Percentiles rank a stretch among this genome's conserved stretches.
phyloP scores from a whole-genome alignment of 345 rosid species.

The Aquilaria malaccensis region DNA sequence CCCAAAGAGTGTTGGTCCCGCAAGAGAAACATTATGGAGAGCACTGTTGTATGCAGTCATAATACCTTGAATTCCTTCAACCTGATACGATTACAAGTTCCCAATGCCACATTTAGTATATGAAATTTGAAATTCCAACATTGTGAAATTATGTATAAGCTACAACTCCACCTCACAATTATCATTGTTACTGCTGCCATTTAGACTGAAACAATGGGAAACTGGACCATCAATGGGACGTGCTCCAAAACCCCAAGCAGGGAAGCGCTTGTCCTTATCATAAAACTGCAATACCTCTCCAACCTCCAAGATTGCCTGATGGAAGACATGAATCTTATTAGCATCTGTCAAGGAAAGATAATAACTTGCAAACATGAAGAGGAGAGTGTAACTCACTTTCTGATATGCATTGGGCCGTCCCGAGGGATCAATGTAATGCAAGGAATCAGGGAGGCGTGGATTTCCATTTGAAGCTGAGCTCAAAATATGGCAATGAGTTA shows the following conservation, averaged over 20 bases:
- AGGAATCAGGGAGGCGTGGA: constrained; percentile 68
- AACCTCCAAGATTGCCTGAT: constrained; percentile 77
- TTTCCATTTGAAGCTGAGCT: constrained; percentile 33
- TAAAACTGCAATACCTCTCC: constrained; percentile 91
- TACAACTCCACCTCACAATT: constrained; percentile 57
- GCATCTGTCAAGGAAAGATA: constrained; percentile 1
- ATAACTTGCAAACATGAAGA: background rate
- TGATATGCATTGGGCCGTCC: constrained; percentile 53
- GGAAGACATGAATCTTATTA: constrained; percentile 5
- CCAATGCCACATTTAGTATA: no score
- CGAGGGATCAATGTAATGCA: constrained; percentile 53
- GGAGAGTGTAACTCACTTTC: constrained; percentile 26
- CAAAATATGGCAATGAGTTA: background rate
- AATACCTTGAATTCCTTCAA: constrained; percentile 89
- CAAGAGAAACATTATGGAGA: constrained; percentile 83
- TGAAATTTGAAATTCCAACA: background rate
- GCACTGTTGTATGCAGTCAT: constrained; percentile 75
- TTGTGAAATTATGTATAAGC: constrained; percentile 1
- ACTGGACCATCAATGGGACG: constrained; percentile 96
- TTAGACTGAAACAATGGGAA: constrained; percentile 91
- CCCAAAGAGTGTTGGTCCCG: constrained; percentile 94
- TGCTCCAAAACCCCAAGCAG: constrained; percentile 99
- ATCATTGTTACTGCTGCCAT: constrained; percentile 66
- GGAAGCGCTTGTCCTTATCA: constrained; percentile 72
- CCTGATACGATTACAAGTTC: constrained; percentile 30